phyloP scores from a whole-genome alignment of 805 yeast genomes.

The Metschnikowia corniflorae region DNA sequence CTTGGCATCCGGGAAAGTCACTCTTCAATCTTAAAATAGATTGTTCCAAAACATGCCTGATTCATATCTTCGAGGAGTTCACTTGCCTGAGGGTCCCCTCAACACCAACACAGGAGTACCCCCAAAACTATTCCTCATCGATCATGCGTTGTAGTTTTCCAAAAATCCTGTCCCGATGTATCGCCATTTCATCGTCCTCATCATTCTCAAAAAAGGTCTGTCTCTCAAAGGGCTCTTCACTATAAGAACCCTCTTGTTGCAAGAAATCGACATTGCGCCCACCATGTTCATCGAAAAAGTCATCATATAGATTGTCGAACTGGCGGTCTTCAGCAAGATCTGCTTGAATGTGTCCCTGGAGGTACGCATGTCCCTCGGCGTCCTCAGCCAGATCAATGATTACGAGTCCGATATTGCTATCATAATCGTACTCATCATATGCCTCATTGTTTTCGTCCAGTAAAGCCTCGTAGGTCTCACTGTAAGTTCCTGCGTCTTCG shows the following conservation, averaged over 20 bases:
- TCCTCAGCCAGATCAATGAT: slow-evolving; percentile 13
- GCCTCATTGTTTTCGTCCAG: slow-evolving; percentile 9
- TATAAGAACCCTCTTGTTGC: slow-evolving; percentile 9
- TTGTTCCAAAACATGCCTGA: neutral
- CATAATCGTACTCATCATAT: slow-evolving; percentile 18
- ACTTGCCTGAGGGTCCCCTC: too few relatives aligned
- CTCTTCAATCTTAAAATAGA: neutral
- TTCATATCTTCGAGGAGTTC: too few relatives aligned
- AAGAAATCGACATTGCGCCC: slow-evolving; percentile 29
- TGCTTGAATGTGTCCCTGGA: slow-evolving; percentile 21
- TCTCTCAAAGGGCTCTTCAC: slow-evolving; percentile 29
- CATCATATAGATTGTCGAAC: slow-evolving; percentile 20
- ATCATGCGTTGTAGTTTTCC: slow-evolving; percentile 56
- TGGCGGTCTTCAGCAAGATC: slow-evolving; percentile 14
- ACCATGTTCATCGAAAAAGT: slow-evolving; percentile 31
- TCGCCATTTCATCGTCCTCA: slow-evolving; percentile 56
- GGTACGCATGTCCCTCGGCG: slow-evolving; percentile 15
- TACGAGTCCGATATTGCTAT: slow-evolving; percentile 13
- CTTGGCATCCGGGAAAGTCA: neutral
- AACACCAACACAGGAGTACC: too few relatives aligned
- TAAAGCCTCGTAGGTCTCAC: slow-evolving; percentile 15
- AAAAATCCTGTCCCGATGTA: slow-evolving; percentile 61
- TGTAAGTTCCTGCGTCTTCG: slow-evolving; percentile 54
- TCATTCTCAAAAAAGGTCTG: slow-evolving; percentile 57
- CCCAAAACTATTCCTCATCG: slow-evolving; percentile 24